Evolutionary conservation across 257 asterid species (phyloP).

Genomic region (Eustoma russellianum): DNA sequence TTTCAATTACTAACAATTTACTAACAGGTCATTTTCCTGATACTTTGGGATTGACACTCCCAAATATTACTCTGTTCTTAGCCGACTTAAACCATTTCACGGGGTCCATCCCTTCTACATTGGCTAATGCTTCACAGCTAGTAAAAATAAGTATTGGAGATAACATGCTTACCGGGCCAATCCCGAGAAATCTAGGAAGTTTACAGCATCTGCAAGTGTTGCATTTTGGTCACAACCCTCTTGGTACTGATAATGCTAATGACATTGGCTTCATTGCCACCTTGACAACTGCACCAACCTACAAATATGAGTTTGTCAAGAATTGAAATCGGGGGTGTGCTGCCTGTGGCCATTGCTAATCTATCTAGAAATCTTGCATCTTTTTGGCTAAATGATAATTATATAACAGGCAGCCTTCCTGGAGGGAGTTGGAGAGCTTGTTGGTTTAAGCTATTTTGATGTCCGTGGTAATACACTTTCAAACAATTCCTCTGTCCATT

Average conservation of each 20-base stretch:
- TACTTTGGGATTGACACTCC: slow-evolving; percentile 7
- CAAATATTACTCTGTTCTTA: slow-evolving; percentile 1
- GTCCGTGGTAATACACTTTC: slow-evolving; percentile 13
- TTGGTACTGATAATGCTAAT: slow-evolving; percentile 16
- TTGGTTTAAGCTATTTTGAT: slow-evolving; percentile 11
- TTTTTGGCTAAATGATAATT: slow-evolving; percentile 18
- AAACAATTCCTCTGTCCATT: slow-evolving; percentile 21
- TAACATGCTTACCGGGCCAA: slow-evolving; percentile 14
- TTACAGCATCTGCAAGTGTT: slow-evolving; percentile 11
- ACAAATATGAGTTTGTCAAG: slow-evolving; percentile 4
- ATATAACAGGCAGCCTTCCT: slow-evolving; percentile 22
- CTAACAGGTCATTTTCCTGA: slow-evolving; percentile 8
- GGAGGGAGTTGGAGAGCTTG: slow-evolving; percentile 18
- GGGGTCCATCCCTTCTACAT: slow-evolving; percentile 14
- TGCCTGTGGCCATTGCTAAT: slow-evolving; percentile 24
- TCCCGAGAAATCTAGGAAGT: slow-evolving; percentile 12
- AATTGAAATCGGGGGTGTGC: slow-evolving; percentile 18
- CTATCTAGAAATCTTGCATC: slow-evolving; percentile 19
- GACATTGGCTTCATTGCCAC: slow-evolving; percentile 21
- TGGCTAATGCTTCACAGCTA: slow-evolving; percentile 16
- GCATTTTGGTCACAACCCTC: slow-evolving; percentile 17
- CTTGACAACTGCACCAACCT: slow-evolving; percentile 27
- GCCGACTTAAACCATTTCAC: slow-evolving; percentile 13
- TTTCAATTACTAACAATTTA: slow-evolving; percentile 14
- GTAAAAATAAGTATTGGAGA: slow-evolving; percentile 7